Evolutionary conservation across 2,329 filamentous ascomycete genomes (phyloP).

Genomic region (Pseudogymnoascus sp.): DNA sequence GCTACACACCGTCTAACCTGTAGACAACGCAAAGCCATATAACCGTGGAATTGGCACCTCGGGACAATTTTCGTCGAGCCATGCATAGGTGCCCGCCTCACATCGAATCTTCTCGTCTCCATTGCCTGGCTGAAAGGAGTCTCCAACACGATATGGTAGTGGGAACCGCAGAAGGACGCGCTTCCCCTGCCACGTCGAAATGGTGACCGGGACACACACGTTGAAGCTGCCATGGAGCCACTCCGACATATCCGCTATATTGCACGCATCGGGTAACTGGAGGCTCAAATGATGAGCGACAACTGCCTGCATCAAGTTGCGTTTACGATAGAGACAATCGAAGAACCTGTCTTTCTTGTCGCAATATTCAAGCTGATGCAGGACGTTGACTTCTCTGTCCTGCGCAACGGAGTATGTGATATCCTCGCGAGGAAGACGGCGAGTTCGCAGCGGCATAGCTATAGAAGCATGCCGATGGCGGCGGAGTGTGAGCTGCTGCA

Average conservation of each 20-base stretch:
- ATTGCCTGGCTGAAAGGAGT: constrained; percentile 31
- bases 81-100: constrained; percentile 35
- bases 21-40: constrained; percentile 29
- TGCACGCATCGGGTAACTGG: constrained; percentile 14
- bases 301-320: constrained; percentile 21
- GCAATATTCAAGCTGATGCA: constrained; percentile 11
- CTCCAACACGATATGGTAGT: constrained; percentile 32
- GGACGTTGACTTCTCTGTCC: background rate
- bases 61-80: constrained; percentile 32
- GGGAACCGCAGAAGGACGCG: constrained; percentile 22
- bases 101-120: no score
- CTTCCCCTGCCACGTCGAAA: constrained; percentile 15
- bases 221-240: constrained; percentile 33
- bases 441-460: background rate
- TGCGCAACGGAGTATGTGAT: constrained; percentile 9
- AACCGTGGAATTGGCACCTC: constrained; percentile 30
- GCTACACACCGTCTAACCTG: constrained; percentile 23
- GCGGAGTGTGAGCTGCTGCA: background rate
- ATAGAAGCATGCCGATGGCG: background rate
- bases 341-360: constrained; percentile 20
- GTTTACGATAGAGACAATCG: constrained; percentile 15
- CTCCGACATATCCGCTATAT: constrained; percentile 20
- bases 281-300: constrained; percentile 25
- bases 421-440: constrained; percentile 11
- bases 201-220: constrained; percentile 28